Base-by-base conservation (phyloP, 768 basidiomycete species). In the Tylopilus sp. region DNA sequence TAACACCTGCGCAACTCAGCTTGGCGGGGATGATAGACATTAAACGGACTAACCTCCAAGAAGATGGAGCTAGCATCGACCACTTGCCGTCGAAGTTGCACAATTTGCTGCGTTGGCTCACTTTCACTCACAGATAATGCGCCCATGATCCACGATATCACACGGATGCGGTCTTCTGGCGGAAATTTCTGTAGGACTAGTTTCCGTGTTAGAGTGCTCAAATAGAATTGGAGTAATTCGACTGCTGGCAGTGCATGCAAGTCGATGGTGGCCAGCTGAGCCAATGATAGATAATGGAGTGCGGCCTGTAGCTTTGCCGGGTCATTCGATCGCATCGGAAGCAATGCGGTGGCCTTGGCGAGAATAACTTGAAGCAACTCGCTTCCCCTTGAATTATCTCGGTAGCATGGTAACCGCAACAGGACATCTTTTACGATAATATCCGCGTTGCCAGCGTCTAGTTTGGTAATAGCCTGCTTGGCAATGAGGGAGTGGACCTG, bases 151-250 rank as follows among this genome's bases (percentile, higher is more conserved):
- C 71, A 71, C 45, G 68, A 68, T 49, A 84, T 71, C 15, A 85
- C 65, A 45, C 67, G 71, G 18, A 71, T 58, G 57, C 76, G 78
- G 39, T 78, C 75, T 30, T 73, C 69, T 30, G 67, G 66, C 3
- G 66, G 55, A 5, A 83, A 72, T 48, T 73, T 75, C 47, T 74
- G 73, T 22, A 85, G 64, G 21, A 72, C 73, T 48, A 75, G 65
- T 58, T 78, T 83, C 35, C 75, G 69, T 21, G 69, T 65, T 36
- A 78, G 58, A 56, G 58, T 60, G 39, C 68, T 63, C 60, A 75
- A 72, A 54, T 82, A 86, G 57, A 82, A 82, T 25, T 72, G 78
- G 31, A 85, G 63, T 15, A 86, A 67, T 44, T 73, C 71, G 25
- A 71, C 59, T 15, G 82, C 69, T 7, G 75, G 69, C 2, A 74